Conservation (phyloP, 306 rosid genomes). For the Crataegus laevigata region DNA sequence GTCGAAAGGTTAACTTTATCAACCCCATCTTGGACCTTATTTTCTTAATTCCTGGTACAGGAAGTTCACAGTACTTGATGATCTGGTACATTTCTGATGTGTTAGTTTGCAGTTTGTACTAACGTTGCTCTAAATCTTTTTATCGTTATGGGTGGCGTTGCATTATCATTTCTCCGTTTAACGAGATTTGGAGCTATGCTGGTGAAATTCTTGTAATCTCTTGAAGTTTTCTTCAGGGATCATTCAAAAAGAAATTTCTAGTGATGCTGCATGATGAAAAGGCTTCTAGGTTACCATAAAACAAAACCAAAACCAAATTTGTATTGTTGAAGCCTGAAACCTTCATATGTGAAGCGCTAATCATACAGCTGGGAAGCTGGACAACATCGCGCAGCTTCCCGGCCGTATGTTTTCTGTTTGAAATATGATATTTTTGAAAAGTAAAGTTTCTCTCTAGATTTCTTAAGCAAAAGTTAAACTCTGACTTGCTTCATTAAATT, state of each 20-base stretch:
- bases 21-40: neutral
- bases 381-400: neutral
- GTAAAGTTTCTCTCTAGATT: neutral
- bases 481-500: neutral
- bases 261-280: neutral
- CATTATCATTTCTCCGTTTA: neutral
- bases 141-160: neutral
- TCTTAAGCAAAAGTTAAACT: neutral
- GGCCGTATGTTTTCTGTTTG: neutral
- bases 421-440: neutral
- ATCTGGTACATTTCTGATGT: neutral
- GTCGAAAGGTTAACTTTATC: neutral
- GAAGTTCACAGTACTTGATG: neutral
- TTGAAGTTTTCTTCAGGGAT: neutral
- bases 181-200: neutral
- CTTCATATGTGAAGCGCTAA: neutral
- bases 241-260: neutral
- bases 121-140: neutral
- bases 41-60: neutral
- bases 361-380: neutral
- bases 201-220: neutral
- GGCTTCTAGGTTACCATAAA: neutral
- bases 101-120: neutral
- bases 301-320: neutral
- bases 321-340: neutral